Evolutionary conservation across 139 green algal genomes (phyloP).

Genomic region (Closterium sp.): DNA sequence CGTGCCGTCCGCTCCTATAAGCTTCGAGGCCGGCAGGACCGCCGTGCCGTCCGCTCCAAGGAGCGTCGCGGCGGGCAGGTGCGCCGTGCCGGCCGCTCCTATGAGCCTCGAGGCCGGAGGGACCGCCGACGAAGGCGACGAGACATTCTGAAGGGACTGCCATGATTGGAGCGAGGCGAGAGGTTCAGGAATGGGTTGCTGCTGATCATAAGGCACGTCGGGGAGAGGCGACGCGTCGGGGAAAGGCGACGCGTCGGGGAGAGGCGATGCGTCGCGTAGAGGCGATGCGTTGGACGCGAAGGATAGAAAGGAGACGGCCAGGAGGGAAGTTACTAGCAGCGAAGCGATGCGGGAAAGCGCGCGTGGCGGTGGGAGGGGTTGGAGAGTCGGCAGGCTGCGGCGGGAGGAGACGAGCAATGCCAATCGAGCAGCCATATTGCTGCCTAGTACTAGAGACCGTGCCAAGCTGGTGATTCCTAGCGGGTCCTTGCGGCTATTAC

Average conservation of each 20-base stretch:
- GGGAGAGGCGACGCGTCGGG: no score
- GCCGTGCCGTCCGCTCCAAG: neutral
- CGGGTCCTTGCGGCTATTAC: no score
- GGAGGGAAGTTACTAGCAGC: neutral
- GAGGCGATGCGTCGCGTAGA: neutral
- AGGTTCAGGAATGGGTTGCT: neutral
- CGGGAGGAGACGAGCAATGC: neutral
- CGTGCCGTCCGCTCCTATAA: neutral
- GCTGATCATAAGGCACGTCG: neutral
- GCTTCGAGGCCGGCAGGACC: neutral
- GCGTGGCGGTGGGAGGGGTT: neutral
- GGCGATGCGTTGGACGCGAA: neutral
- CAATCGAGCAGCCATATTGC: neutral
- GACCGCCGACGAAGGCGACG: neutral
- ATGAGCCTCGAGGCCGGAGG: no score
- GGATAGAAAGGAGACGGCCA: neutral
- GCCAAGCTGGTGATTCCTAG: no score
- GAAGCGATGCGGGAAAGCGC: neutral
- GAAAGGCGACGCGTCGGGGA: neutral
- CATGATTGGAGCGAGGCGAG: neutral
- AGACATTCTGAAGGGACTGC: neutral
- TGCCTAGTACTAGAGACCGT: no score
- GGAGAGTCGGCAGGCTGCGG: no score
- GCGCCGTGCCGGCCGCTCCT: no score
- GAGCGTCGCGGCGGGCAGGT: no score